These are phyloP conservation scores for Solanum appendiculatum DNA, from an alignment of 257 asterid species.

Conservation along the genomic window DNA sequence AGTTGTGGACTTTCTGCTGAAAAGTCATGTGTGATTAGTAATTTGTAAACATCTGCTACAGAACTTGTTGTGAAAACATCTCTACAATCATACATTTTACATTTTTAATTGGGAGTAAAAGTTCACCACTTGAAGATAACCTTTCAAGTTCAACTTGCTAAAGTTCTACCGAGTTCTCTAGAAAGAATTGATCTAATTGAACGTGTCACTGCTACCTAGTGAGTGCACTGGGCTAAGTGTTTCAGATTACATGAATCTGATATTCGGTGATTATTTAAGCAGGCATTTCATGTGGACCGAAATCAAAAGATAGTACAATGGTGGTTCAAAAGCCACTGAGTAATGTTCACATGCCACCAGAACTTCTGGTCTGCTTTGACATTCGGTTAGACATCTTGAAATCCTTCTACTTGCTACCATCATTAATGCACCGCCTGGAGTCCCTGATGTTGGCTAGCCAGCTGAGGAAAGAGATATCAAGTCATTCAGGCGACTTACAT, in stretches of 20 bases:
- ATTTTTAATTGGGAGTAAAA: neutral
- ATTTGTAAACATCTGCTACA: neutral
- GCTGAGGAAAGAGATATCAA: slow-evolving; percentile 59
- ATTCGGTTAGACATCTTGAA: slow-evolving; percentile 49
- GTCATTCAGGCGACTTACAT: slow-evolving; percentile 24
- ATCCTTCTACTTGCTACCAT: slow-evolving; percentile 84
- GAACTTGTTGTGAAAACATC: neutral
- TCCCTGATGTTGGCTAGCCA: slow-evolving; percentile 92
- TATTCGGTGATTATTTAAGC: neutral
- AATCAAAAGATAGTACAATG: slow-evolving; percentile 12
- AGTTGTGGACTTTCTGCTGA: neutral
- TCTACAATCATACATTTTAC: neutral
- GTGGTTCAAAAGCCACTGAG: slow-evolving; percentile 38
- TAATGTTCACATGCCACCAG: slow-evolving; percentile 78
- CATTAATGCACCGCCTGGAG: slow-evolving; percentile 83
- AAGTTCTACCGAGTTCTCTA: neutral
- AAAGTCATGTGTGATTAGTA: neutral
- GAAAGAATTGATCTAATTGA: neutral
- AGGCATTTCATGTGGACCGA: slow-evolving; percentile 21
- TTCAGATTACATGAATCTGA: neutral
- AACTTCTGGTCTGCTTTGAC: slow-evolving; percentile 60
- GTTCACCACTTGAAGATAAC: neutral
- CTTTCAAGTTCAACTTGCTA: neutral
- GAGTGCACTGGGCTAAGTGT: neutral
- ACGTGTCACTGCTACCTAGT: neutral